These are phyloP conservation scores for Triticum turgidum DNA, from an alignment of 176 grass and related monocot species.

Conservation along the genomic window DNA sequence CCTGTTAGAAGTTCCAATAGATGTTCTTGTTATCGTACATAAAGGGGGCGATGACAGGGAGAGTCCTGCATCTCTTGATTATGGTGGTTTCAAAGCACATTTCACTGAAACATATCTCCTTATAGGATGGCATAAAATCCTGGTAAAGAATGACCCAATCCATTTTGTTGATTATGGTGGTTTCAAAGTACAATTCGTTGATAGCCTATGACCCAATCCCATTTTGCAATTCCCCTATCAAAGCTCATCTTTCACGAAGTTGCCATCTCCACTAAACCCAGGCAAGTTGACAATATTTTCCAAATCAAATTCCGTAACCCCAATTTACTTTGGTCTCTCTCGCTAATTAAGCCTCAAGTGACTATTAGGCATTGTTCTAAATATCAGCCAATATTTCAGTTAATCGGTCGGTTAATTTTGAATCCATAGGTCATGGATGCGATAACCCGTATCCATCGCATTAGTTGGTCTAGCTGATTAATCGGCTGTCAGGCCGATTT, in stretches of 20 bases:
- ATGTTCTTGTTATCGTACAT: background rate
- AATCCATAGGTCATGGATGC: too few species aligned
- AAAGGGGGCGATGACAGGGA: background rate
- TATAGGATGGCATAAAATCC: background rate
- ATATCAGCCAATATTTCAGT: too few species aligned
- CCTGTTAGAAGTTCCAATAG: background rate
- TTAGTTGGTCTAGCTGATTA: too few species aligned
- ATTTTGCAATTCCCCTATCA: background rate
- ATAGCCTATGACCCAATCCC: background rate
- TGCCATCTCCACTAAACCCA: background rate
- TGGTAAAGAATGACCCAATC: background rate
- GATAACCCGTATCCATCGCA: too few species aligned
- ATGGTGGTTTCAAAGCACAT: background rate
- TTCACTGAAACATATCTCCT: background rate
- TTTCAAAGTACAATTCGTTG: background rate
- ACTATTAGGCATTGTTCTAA: background rate
- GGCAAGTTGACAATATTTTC: background rate
- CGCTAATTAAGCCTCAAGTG: background rate
- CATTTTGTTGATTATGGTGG: background rate
- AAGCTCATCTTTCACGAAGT: background rate
- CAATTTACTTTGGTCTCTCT: background rate
- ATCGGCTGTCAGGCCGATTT: too few species aligned
- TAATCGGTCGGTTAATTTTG: too few species aligned
- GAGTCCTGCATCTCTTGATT: background rate
- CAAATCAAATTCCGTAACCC: background rate